phyloP scores from a whole-genome alignment of 169 alveolate genomes.

The Eimeria falciformis region DNA sequence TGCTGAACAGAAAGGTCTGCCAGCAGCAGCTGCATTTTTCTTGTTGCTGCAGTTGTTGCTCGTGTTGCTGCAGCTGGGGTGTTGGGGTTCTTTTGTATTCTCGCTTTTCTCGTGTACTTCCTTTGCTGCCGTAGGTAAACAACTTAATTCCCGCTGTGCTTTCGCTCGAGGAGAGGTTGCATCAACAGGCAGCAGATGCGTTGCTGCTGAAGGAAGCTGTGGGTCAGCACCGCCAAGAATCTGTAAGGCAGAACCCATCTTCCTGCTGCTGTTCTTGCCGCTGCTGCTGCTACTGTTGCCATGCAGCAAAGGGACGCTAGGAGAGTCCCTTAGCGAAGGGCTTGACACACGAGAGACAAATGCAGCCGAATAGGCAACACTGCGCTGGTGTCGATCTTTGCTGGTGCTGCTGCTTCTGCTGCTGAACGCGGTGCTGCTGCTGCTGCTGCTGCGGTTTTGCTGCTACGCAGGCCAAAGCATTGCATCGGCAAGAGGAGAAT shows the following conservation, averaged over 20 bases:
- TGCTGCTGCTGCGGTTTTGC: background rate
- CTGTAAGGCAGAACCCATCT: too few relatives aligned
- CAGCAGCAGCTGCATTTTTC: background rate
- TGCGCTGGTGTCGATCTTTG: background rate
- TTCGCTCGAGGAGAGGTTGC: conserved; percentile 2
- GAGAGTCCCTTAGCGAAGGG: too few relatives aligned
- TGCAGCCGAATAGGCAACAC: background rate
- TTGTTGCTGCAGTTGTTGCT: background rate
- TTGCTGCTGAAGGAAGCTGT: background rate
- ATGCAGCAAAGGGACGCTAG: background rate
- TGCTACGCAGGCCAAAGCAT: background rate
- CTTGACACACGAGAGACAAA: background rate
- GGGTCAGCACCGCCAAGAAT: background rate
- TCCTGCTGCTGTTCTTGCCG: background rate
- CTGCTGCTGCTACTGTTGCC: background rate
- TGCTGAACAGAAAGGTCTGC: background rate
- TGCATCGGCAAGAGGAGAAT: background rate
- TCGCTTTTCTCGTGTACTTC: background rate
- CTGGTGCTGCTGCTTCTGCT: conserved; percentile 18
- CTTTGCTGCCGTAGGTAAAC: background rate
- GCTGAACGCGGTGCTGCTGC: background rate
- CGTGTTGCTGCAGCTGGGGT: background rate
- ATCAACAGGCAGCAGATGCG: background rate
- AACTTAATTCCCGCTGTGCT: background rate
- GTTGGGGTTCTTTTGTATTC: background rate